phyloP scores from a whole-genome alignment of 495 filamentous ascomycete species.

The Aspergillus affinis region DNA sequence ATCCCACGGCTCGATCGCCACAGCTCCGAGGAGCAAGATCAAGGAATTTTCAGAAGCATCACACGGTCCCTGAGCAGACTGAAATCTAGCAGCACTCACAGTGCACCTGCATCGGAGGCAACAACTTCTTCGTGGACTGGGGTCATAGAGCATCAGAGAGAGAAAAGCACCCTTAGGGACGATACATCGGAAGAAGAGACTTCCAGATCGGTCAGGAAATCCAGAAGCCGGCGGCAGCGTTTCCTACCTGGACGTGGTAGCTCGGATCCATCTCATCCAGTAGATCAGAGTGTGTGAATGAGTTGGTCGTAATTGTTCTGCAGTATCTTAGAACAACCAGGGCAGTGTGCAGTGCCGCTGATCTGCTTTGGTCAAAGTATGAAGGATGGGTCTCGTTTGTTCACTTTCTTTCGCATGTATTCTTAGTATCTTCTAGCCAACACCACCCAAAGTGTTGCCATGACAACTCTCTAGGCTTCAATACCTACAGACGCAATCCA shows the following conservation, averaged over 20 bases:
- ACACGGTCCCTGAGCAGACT: conserved; percentile 38
- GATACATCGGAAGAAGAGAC: conserved; percentile 3
- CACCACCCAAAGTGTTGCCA: background rate
- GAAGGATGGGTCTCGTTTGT: background rate
- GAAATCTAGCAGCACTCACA: conserved; percentile 34
- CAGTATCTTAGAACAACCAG: background rate
- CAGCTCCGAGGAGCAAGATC: conserved; percentile 32
- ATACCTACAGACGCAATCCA: background rate
- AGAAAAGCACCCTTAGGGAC: background rate
- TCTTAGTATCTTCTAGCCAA: background rate
- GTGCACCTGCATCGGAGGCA: conserved; percentile 26
- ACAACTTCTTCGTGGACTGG: conserved; percentile 22
- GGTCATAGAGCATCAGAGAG: conserved; percentile 1
- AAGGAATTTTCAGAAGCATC: conserved; percentile 33
- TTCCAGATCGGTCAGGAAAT: conserved; percentile 10
- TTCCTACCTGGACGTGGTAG: conserved; percentile 18
- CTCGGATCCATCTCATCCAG: conserved; percentile 8
- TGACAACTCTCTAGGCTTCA: background rate
- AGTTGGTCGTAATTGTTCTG: background rate
- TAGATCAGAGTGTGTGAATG: conserved; percentile 1
- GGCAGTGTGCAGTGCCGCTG: background rate
- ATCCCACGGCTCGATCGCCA: conserved; percentile 58
- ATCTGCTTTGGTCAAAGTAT: background rate
- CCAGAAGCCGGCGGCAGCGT: conserved; percentile 21
- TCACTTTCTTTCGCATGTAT: background rate